Base-by-base conservation (phyloP, 1,139 yeast genomes). In the Candida sojae region DNA sequence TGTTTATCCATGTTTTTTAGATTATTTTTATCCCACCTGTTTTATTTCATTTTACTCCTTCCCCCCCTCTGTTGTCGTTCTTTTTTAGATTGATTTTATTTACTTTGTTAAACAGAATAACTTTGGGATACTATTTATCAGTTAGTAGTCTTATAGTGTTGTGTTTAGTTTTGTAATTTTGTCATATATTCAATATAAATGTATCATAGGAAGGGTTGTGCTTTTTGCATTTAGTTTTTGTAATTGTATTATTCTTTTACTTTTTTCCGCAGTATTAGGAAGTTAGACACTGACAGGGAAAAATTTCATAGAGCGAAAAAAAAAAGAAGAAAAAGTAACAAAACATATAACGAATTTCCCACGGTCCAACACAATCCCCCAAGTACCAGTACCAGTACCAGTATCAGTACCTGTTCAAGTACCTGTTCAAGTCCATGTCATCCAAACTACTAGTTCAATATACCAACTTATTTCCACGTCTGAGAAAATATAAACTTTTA, bases 21-120 rank as follows among this genome's bases (percentile, higher is more conserved):
- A 21, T 17, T 26, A 8, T 35, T 35, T 6, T 35, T 35, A 35
- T 35, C 39, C 39, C 38, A 35, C n/a, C 26, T 26, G 9, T 26
- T 26, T 26, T 8, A 26, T 26, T 26, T 26, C 29, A 26, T 26
- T 26, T 17, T 17, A 17, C 23, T 21, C 38, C 28, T 6, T n/a
- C n/a, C 26, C 38, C 39, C 9, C 43, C 43, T 40, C 35, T 40
- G 25, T 40, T 40, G 43, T 40, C 43, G 43, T 40, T 40, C 23
- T 17, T 13, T 17, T 17, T 35, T 42, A 35, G 30, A 23, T 34
- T 21, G 17, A 13, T 34, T 42, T 34, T 34, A 11, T 31, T 31
- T 31, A n/a, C 33, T 31, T 11, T n/a, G 33, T 31, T 11, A 9
- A n/a, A 26, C 30, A 37, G 11, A 28, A 12, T 28, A 32, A 25